Evolutionary conservation across 2,329 filamentous ascomycete genomes (phyloP).

Genomic region (Colletotrichum sublineola): DNA sequence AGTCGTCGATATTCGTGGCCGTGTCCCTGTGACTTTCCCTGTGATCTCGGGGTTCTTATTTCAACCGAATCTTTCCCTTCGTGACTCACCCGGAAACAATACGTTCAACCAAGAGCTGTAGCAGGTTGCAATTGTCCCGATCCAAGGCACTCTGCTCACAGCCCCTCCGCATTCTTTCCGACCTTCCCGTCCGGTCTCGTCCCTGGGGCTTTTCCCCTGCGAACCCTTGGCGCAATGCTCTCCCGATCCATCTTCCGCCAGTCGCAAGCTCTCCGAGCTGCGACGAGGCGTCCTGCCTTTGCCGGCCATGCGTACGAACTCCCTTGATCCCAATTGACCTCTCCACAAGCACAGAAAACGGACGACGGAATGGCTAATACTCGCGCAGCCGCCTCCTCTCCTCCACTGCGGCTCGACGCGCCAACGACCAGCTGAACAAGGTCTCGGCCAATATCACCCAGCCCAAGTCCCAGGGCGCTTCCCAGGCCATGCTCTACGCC

Average conservation of each 20-base stretch:
- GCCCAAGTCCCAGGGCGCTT: conserved; percentile 97
- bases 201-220: conserved; percentile 18
- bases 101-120: conserved; percentile 14
- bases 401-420: conserved; percentile 61
- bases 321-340: conserved; percentile 7
- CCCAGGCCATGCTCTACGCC: conserved; percentile 98
- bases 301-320: conserved; percentile 45
- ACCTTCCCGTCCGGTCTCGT: neutral
- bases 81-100: conserved; percentile 42
- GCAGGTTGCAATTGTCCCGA: conserved; percentile 22
- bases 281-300: conserved; percentile 42
- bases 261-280: conserved; percentile 45
- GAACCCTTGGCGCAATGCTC: conserved; percentile 43
- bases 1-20: conserved; percentile 26
- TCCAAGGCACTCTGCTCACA: neutral
- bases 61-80: conserved; percentile 20
- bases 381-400: conserved; percentile 64
- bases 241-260: conserved; percentile 42
- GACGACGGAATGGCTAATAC: conserved; percentile 27
- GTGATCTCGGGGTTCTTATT: conserved; percentile 45
- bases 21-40: conserved; percentile 50
- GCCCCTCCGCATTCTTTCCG: conserved; percentile 11
- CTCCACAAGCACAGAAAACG: neutral
- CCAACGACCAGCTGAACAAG: conserved; percentile 80
- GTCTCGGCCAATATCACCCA: conserved; percentile 90